Base-by-base conservation (phyloP, 768 basidiomycete species). In the Phaeolepiota aurea region DNA sequence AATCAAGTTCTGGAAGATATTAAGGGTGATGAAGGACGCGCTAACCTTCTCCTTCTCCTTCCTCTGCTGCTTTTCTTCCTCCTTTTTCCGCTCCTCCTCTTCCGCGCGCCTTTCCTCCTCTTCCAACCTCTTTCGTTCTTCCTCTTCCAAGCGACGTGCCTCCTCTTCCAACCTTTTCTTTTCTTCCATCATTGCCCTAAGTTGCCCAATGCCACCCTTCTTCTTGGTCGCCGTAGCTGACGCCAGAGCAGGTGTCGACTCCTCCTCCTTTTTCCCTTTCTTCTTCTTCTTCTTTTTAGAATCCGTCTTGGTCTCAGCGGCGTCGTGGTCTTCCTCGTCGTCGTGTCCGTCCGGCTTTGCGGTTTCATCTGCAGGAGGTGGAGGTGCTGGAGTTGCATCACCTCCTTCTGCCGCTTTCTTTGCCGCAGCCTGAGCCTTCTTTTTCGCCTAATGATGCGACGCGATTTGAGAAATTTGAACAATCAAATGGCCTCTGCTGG, bases 171-270 rank as follows among this genome's bases (percentile, higher is more conserved):
- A 34, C 14, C 82, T 69, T 59, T 84, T 87, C 72, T 89, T 88
- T 64, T 88, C 87, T 54, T 93, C 92, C 83, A 97, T 83, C 59
- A 92, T 65, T 20, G 89, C 90, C 62, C 77, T 87, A 59, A 97
- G 60, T 2, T 88, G 92, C 44, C 83, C 73, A 46, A 99, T 71
- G 41, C 79, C 87, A 7, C 72, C 76, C 58, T 84, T 87, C 69
- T 87, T 88, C 62, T 86, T 86, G 2, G 70, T 63, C 32, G 73
- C 64, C 9, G n/a, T n/a, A n/a, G n/a, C n/a, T n/a, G n/a, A n/a
- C n/a, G n/a, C n/a, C n/a, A n/a, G n/a, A n/a, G 68, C 58, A 18
- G 68, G 54, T 5, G 63, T 56, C 36, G 66, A 58, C 9, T 75
- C 74, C 15, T 79, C 71, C 4, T 77, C 69, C 48, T 74, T 74